phyloP scores from a whole-genome alignment of 192 early-diverging fungal genomes.

The Podila verticillata region DNA sequence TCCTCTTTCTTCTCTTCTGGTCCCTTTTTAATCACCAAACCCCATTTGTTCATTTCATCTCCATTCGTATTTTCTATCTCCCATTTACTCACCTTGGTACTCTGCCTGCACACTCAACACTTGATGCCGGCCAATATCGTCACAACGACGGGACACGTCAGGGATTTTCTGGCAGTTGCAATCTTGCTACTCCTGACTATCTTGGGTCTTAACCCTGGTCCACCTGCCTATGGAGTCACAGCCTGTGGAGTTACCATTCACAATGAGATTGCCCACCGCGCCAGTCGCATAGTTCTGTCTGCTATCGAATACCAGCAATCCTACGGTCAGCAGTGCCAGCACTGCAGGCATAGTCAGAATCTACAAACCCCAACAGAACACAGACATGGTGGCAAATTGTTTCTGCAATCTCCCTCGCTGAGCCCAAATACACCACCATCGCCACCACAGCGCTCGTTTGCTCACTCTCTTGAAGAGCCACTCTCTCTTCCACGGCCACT shows the following conservation, averaged over 20 bases:
- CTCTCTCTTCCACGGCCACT: not conserved
- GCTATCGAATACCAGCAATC: not conserved
- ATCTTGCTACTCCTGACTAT: not conserved
- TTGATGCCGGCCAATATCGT: too few relatives aligned
- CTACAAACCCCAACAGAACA: not conserved
- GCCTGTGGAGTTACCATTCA: slow-evolving; percentile 52
- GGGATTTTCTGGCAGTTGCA: not conserved
- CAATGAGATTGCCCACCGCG: slow-evolving; percentile 52
- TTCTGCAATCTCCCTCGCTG: not conserved
- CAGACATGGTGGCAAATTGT: slow-evolving; percentile 1
- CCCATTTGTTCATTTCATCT: too few relatives aligned
- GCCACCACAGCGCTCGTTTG: not conserved
- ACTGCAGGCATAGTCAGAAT: too few relatives aligned
- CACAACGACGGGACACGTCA: not conserved
- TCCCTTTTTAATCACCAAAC: too few relatives aligned
- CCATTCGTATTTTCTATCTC: too few relatives aligned
- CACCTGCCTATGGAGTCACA: not conserved
- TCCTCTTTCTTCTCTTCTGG: too few relatives aligned
- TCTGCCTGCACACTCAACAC: too few relatives aligned
- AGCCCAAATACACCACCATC: not conserved
- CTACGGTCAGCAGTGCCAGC: not conserved
- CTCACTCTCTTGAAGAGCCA: not conserved
- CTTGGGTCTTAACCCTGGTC: not conserved
- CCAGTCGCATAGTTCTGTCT: slow-evolving; percentile 26
- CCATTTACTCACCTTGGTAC: too few relatives aligned